Evolutionary conservation across 768 basidiomycete genomes (phyloP).

Genomic region (Pleurotus salmoneostramineus): DNA sequence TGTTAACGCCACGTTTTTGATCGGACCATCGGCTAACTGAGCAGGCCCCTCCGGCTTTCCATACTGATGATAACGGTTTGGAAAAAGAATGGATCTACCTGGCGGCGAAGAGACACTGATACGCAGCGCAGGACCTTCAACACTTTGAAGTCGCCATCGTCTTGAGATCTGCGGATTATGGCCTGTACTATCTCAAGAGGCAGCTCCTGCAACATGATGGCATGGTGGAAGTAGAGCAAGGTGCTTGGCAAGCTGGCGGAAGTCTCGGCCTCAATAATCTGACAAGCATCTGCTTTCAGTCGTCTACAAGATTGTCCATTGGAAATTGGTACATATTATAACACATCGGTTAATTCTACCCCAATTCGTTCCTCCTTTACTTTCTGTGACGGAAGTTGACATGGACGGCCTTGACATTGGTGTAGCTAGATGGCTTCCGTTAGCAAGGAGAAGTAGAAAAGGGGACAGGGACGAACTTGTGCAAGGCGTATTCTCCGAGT

Average conservation of each 20-base stretch:
- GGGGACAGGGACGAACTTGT: slow-evolving; percentile 35
- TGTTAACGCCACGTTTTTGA: too few relatives aligned
- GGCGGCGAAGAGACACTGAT: neutral
- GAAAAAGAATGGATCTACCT: neutral
- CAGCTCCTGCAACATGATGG: neutral
- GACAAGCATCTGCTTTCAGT: too few relatives aligned
- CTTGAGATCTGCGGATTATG: neutral
- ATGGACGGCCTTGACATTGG: slow-evolving; percentile 67
- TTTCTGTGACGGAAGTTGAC: slow-evolving; percentile 45
- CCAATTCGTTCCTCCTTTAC: slow-evolving; percentile 12
- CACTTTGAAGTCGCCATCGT: neutral
- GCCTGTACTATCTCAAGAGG: neutral
- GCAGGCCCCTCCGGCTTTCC: too few relatives aligned
- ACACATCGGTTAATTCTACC: slow-evolving; percentile 8
- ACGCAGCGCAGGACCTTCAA: neutral
- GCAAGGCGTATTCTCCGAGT: slow-evolving; percentile 71
- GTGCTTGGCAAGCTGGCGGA: too few relatives aligned
- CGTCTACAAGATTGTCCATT: too few relatives aligned
- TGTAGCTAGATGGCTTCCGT: slow-evolving; percentile 38
- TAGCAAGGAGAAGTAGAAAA: neutral
- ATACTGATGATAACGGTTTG: neutral
- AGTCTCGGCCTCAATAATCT: too few relatives aligned
- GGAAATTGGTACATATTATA: neutral
- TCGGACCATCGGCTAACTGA: too few relatives aligned
- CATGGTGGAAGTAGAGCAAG: neutral